Percentiles rank a stretch among this genome's conserved stretches.
Conservation (phyloP, 139 green algal species). For the Dunaliella sp. region DNA sequence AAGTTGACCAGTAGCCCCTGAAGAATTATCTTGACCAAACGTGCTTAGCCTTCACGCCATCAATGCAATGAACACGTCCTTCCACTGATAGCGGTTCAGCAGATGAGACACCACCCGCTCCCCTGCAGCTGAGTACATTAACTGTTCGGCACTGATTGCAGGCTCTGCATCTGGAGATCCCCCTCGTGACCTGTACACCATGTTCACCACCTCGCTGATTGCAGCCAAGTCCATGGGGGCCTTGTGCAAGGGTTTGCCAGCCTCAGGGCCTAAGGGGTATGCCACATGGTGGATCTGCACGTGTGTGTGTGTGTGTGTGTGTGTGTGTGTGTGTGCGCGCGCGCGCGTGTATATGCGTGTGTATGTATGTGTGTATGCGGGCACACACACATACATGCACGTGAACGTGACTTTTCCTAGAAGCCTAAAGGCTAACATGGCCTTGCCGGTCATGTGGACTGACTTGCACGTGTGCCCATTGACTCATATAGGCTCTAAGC, state of each 20-base stretch:
- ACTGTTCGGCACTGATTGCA: slow-evolving; percentile 42
- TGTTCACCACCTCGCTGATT: slow-evolving; percentile 17
- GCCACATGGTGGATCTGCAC: slow-evolving; percentile 31
- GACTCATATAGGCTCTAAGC: too few relatives aligned
- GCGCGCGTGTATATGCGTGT: background rate
- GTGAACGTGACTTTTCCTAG: too few relatives aligned
- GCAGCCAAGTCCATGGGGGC: slow-evolving; percentile 30
- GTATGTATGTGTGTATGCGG: background rate
- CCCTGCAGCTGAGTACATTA: slow-evolving; percentile 47
- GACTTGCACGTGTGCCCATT: too few relatives aligned
- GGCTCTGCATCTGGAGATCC: slow-evolving; percentile 14
- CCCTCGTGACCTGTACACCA: slow-evolving; percentile 26
- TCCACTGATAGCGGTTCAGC: slow-evolving; percentile 48
- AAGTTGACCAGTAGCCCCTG: background rate
- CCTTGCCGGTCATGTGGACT: too few relatives aligned
- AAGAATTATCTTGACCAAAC: background rate
- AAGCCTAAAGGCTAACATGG: too few relatives aligned
- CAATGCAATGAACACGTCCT: slow-evolving; percentile 38
- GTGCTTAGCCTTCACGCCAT: background rate
- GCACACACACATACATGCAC: background rate
- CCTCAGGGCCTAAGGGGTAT: slow-evolving; percentile 40
- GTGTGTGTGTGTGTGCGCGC: background rate
- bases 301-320: background rate
- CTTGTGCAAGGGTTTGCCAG: slow-evolving; percentile 17
- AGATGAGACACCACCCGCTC: slow-evolving; percentile 48